A percentile compares a stretch with the other conserved stretches of the same genome.
Conservation (phyloP, 1,139 yeast genomes). For the Yamadazyma trypodendri region DNA sequence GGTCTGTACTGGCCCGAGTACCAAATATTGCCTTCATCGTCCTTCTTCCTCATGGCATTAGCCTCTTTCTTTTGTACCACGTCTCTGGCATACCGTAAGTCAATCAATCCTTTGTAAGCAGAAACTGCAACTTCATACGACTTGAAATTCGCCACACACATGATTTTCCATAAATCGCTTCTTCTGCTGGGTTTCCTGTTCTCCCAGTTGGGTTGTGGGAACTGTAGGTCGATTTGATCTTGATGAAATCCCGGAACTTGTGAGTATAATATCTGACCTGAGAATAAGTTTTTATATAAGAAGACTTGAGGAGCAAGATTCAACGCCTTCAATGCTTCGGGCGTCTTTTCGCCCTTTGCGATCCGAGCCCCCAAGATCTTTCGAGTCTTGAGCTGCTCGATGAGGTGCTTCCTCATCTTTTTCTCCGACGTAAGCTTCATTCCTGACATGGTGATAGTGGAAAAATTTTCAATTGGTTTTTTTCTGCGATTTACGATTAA, state of each 20-base stretch:
- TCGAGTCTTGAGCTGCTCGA: conserved; percentile 47
- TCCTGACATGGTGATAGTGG: conserved; percentile 29
- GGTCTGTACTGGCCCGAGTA: conserved; percentile 85
- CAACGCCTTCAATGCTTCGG: conserved; percentile 27
- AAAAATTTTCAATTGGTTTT: conserved; percentile 6
- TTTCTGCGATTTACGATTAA: neutral
- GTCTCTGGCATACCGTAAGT: conserved; percentile 74
- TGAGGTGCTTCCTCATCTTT: conserved; percentile 50
- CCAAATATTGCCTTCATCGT: conserved; percentile 82
- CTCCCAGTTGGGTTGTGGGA: conserved; percentile 83
- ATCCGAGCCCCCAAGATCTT: conserved; percentile 45
- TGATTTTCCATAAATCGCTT: conserved; percentile 85
- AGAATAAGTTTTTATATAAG: conserved; percentile 78
- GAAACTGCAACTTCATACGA: conserved; percentile 66
- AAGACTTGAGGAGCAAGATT: conserved; percentile 77
- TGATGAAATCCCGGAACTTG: conserved; percentile 75
- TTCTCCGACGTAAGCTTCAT: conserved; percentile 48
- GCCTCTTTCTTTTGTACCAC: conserved; percentile 58
- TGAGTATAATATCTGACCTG: conserved; percentile 87
- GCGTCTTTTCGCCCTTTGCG: conserved; percentile 40
- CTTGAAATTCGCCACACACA: conserved; percentile 79
- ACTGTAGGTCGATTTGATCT: conserved; percentile 70
- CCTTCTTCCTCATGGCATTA: conserved; percentile 65
- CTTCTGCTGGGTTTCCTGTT: conserved; percentile 78
- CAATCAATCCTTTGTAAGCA: conserved; percentile 72